Evolutionary conservation across 805 yeast genomes (phyloP).

Genomic region (Sugiyamaella marilandica): DNA sequence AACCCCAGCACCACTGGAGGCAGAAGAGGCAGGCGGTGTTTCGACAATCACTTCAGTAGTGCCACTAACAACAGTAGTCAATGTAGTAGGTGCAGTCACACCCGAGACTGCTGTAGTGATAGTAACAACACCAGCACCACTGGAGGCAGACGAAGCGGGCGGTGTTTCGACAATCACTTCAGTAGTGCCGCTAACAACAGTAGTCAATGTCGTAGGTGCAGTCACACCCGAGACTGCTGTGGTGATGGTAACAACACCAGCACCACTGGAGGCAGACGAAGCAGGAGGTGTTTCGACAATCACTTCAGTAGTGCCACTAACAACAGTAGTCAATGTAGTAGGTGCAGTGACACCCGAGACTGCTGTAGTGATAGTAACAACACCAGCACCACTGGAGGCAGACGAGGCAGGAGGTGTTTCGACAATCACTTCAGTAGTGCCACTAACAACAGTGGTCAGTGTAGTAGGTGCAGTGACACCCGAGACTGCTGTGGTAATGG

Average conservation of each 20-base stretch:
- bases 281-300: constrained; percentile 5
- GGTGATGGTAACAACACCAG: constrained; percentile 1
- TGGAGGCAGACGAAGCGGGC: constrained; percentile 5
- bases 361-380: neutral
- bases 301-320: constrained; percentile 4
- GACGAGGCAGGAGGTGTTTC: constrained; percentile 4
- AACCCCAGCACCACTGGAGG: neutral
- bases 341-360: constrained; percentile 4
- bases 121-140: neutral
- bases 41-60: neutral
- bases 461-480: constrained; percentile 7
- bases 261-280: neutral
- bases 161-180: constrained; percentile 1
- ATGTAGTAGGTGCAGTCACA: constrained; percentile 5
- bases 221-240: constrained; percentile 2
- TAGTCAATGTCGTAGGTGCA: constrained; percentile 1
- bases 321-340: constrained; percentile 6
- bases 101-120: constrained; percentile 1
- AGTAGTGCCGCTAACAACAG: constrained; percentile 4
- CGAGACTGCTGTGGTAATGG: constrained; percentile 3
- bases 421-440: constrained; percentile 1
- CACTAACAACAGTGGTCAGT: constrained; percentile 1
- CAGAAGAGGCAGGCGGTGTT: neutral
- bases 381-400: constrained; percentile 2
- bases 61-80: constrained; percentile 7